phyloP scores from a whole-genome alignment of 768 basidiomycete genomes.

The Termitomyces sp. region DNA sequence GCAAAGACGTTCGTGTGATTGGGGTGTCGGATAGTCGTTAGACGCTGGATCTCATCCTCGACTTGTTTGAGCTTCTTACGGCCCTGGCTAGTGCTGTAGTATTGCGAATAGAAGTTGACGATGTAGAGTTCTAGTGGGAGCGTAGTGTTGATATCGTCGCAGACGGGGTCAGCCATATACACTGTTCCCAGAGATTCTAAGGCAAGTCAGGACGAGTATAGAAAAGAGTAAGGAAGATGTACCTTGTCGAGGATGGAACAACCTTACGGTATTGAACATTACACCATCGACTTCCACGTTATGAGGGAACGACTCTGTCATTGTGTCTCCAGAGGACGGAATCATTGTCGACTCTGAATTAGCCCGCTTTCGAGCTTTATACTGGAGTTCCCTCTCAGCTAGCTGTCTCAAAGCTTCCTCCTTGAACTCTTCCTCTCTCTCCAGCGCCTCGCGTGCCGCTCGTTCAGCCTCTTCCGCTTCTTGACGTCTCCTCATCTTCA shows the following conservation, averaged over 20 bases:
- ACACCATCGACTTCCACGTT: conserved; percentile 59
- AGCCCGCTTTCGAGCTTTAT: conserved; percentile 45
- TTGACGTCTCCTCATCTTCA: conserved; percentile 49
- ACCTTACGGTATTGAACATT: conserved; percentile 59
- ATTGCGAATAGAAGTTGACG: conserved; percentile 62
- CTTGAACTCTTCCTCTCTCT: conserved; percentile 63
- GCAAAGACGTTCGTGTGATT: conserved; percentile 69
- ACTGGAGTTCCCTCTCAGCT: conserved; percentile 48
- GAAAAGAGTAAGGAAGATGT: conserved; percentile 13
- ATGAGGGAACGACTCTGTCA: conserved; percentile 57
- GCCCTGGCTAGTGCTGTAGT: conserved; percentile 68
- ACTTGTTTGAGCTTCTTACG: conserved; percentile 67
- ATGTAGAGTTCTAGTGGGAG: conserved; percentile 66
- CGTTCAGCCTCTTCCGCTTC: conserved; percentile 57
- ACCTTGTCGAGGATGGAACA: conserved; percentile 75
- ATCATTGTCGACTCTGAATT: conserved; percentile 4
- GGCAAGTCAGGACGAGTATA: background rate
- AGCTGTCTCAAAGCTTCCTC: conserved; percentile 61
- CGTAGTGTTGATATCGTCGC: conserved; percentile 54
- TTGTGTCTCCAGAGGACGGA: conserved; percentile 44
- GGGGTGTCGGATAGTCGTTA: conserved; percentile 55
- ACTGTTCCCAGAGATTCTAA: conserved; percentile 62
- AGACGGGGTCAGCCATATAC: conserved; percentile 74
- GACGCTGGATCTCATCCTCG: conserved; percentile 60
- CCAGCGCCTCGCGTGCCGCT: conserved; percentile 50